Conservation (phyloP, 1,139 yeast genomes). For the Saccharomyces hybrid region DNA sequence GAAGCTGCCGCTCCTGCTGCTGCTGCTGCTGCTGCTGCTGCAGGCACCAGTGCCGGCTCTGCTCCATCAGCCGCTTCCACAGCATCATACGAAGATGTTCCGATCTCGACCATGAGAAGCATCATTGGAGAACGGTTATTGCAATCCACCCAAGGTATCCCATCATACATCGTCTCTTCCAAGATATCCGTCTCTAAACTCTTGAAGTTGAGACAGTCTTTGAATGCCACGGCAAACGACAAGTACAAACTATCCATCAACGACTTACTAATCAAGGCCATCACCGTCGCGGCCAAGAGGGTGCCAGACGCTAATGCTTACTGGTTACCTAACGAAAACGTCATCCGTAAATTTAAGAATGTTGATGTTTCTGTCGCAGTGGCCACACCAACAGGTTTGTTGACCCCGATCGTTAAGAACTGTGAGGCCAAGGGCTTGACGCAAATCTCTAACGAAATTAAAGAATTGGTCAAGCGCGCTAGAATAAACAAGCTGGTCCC, state of each 20-base stretch:
- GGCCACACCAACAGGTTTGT: conserved; percentile 93
- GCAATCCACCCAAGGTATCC: conserved; percentile 78
- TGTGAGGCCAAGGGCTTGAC: conserved; percentile 84
- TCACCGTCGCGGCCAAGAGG: conserved; percentile 79
- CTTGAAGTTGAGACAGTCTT: conserved; percentile 82
- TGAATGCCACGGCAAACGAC: conserved; percentile 80
- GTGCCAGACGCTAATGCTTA: conserved; percentile 93
- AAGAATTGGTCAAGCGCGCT: conserved; percentile 94
- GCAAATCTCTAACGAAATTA: conserved; percentile 71
- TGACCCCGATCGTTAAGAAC: conserved; percentile 88
- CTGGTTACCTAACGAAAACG: conserved; percentile 84
- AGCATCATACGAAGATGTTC: conserved; percentile 69
- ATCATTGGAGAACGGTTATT: conserved; percentile 85
- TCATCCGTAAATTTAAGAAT: conserved; percentile 82
- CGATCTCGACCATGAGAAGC: conserved; percentile 86
- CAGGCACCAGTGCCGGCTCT: conserved; percentile 16
- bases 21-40: conserved; percentile 39
- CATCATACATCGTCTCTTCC: conserved; percentile 88
- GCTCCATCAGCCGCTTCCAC: conserved; percentile 46
- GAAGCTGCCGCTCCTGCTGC: conserved; percentile 38
- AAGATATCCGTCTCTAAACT: conserved; percentile 80
- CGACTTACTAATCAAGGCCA: conserved; percentile 89
- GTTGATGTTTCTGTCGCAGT: conserved; percentile 98
- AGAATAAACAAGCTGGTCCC: conserved; percentile 87
- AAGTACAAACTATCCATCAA: conserved; percentile 87